Percentiles rank a stretch among this genome's conserved stretches.
Evolutionary conservation across 2,329 filamentous ascomycete genomes (phyloP).

Genomic region (Nothophoma quercina): DNA sequence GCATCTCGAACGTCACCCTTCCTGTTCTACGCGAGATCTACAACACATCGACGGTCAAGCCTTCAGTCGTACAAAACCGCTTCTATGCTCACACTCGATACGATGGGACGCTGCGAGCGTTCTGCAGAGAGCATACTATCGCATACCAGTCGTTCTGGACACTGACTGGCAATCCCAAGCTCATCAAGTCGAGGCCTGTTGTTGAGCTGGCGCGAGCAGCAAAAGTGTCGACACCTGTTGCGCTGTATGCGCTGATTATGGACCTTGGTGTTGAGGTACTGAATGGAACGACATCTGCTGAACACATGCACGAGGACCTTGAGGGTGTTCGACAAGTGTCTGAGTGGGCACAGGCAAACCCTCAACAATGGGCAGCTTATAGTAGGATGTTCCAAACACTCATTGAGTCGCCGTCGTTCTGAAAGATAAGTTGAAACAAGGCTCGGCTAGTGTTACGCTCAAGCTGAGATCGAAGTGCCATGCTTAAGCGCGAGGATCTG

Average conservation of each 20-base stretch:
- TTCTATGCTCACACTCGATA: conserved; percentile 69
- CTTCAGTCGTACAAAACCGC: conserved; percentile 76
- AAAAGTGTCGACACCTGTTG: conserved; percentile 55
- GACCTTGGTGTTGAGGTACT: conserved; percentile 60
- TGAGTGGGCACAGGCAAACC: conserved; percentile 55
- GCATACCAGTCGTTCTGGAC: conserved; percentile 70
- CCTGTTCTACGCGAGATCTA: conserved; percentile 63
- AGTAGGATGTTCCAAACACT: too few species aligned
- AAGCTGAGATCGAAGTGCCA: too few species aligned
- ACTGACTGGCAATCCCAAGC: conserved; percentile 63
- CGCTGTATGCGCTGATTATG: conserved; percentile 65
- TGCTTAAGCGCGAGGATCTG: too few species aligned
- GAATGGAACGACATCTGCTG: conserved; percentile 63
- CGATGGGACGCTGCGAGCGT: conserved; percentile 67
- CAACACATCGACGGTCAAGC: conserved; percentile 57
- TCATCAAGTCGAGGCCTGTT: conserved; percentile 60
- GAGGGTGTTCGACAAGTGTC: conserved; percentile 53
- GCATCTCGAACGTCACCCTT: conserved; percentile 77
- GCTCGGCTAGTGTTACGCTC: too few species aligned
- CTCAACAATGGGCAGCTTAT: conserved; percentile 57
- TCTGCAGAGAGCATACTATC: conserved; percentile 61
- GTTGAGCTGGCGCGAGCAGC: conserved; percentile 56
- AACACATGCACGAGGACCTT: conserved; percentile 63
- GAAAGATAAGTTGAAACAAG: too few species aligned
- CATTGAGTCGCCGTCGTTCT: too few species aligned